Evolutionary conservation across 345 rosid genomes (phyloP).

Genomic region (Salix exigua): DNA sequence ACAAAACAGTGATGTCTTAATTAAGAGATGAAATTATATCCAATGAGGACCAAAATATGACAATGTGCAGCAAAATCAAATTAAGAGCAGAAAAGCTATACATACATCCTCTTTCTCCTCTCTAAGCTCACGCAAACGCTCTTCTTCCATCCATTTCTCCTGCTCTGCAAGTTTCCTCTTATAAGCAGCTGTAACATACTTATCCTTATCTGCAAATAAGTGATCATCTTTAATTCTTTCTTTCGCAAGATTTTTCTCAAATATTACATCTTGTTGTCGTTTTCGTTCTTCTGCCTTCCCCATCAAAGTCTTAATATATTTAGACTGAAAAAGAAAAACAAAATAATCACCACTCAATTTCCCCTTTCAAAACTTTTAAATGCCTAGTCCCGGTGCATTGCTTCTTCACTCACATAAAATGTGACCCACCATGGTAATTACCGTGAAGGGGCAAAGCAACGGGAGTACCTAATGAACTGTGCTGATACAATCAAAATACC

Average conservation of each 20-base stretch:
- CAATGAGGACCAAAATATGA: background rate
- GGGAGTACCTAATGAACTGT: background rate
- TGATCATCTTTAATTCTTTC: constrained; percentile 86
- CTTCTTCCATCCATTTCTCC: constrained; percentile 71
- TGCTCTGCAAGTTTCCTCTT: constrained; percentile 86
- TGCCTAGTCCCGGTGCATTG: background rate
- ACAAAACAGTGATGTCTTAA: background rate
- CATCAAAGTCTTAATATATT: constrained; percentile 59
- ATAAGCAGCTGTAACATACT: constrained; percentile 70
- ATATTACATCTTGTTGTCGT: constrained; percentile 70
- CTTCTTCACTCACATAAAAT: background rate
- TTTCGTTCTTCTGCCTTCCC: constrained; percentile 66
- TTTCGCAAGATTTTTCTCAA: constrained; percentile 75
- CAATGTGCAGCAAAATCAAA: background rate
- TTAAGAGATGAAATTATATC: background rate
- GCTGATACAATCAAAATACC: constrained; percentile 34
- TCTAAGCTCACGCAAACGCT: constrained; percentile 57
- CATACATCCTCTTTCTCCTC: constrained; percentile 94
- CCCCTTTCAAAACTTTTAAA: background rate
- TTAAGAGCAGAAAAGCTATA: background rate
- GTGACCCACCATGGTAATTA: background rate
- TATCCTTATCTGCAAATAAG: constrained; percentile 79
- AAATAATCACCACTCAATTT: background rate
- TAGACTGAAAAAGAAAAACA: constrained; percentile 48
- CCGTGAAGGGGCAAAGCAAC: background rate